Evolutionary conservation across 306 rosid species (phyloP).

Genomic region (Ormosia semicastrata): DNA sequence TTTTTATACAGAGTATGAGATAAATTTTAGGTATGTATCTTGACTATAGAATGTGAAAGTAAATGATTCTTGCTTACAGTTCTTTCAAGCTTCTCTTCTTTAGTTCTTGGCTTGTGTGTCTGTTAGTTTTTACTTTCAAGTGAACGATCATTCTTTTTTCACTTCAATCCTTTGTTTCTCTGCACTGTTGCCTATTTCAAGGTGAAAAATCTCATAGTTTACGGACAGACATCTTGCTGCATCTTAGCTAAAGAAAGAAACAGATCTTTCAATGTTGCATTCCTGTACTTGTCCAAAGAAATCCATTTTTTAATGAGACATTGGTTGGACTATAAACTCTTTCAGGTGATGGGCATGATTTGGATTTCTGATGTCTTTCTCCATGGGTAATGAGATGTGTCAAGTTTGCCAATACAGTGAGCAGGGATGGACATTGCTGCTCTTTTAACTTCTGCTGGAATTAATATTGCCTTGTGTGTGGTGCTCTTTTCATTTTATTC

Average conservation of each 20-base stretch:
- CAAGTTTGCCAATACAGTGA: slow-evolving; percentile 34
- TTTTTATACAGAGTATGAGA: background rate
- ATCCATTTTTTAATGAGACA: slow-evolving; percentile 18
- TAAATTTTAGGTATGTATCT: background rate
- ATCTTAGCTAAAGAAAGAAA: background rate
- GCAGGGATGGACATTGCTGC: slow-evolving; percentile 76
- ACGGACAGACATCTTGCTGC: background rate
- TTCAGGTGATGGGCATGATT: slow-evolving; percentile 38
- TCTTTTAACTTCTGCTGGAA: slow-evolving; percentile 93
- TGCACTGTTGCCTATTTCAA: slow-evolving; percentile 9
- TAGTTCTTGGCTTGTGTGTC: background rate
- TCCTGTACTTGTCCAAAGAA: slow-evolving; percentile 23
- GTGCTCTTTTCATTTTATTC: slow-evolving; percentile 78
- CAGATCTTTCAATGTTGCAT: background rate
- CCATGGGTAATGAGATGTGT: slow-evolving; percentile 28
- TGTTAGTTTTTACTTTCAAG: background rate
- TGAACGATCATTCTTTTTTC: background rate
- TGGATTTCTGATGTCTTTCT: slow-evolving; percentile 30
- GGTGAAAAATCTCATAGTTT: slow-evolving; percentile 4
- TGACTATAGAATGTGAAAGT: background rate
- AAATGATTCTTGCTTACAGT: background rate
- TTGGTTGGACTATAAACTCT: slow-evolving; percentile 24
- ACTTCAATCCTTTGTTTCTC: background rate
- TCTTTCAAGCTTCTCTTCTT: slow-evolving; percentile 18
- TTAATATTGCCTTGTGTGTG: slow-evolving; percentile 67